Percentiles rank a stretch among this genome's conserved stretches.
Evolutionary conservation across 2,329 filamentous ascomycete genomes (phyloP).

Genomic region (Pyricularia grisea): DNA sequence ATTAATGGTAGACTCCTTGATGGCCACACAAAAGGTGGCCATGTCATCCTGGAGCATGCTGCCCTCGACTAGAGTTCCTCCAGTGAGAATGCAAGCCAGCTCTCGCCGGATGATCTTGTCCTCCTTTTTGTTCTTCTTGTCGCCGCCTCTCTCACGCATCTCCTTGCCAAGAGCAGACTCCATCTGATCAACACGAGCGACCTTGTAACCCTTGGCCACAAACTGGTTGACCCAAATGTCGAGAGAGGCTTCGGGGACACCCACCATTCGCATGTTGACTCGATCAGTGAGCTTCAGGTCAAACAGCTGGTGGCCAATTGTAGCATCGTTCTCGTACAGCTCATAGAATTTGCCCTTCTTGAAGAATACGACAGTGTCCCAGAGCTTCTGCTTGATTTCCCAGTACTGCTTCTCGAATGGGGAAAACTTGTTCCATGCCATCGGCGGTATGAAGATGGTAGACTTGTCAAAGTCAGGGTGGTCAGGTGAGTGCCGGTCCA

Average conservation of each 20-base stretch:
- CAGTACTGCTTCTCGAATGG: conserved; percentile 98
- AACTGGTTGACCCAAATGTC: conserved; percentile 98
- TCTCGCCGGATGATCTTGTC: conserved; percentile 93
- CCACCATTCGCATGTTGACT: conserved; percentile 99
- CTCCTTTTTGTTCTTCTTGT: conserved; percentile 54
- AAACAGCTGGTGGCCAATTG: conserved; percentile 90
- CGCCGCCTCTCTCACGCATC: conserved; percentile 81
- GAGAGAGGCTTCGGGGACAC: conserved; percentile 90
- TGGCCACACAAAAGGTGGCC: conserved; percentile 90
- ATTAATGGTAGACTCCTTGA: conserved; percentile 69
- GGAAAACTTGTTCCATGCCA: conserved; percentile 74
- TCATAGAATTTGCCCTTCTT: conserved; percentile 99
- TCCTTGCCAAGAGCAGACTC: conserved; percentile 94
- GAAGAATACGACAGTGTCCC: conserved; percentile 98
- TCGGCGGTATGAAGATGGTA: conserved; percentile 80
- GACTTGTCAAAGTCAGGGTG: conserved; percentile 87
- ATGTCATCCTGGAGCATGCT: conserved; percentile 97
- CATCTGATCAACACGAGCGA: conserved; percentile 92
- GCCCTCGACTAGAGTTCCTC: conserved; percentile 87
- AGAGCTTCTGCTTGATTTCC: conserved; percentile 98
- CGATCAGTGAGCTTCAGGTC: conserved; percentile 96
- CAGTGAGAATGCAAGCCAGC: conserved; percentile 81
- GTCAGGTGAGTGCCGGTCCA: conserved; percentile 66
- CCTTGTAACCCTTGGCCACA: conserved; percentile 95
- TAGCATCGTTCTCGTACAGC: conserved; percentile 95